phyloP scores from a whole-genome alignment of 2,329 filamentous ascomycete genomes.

The Pleoardoris graminearum region DNA sequence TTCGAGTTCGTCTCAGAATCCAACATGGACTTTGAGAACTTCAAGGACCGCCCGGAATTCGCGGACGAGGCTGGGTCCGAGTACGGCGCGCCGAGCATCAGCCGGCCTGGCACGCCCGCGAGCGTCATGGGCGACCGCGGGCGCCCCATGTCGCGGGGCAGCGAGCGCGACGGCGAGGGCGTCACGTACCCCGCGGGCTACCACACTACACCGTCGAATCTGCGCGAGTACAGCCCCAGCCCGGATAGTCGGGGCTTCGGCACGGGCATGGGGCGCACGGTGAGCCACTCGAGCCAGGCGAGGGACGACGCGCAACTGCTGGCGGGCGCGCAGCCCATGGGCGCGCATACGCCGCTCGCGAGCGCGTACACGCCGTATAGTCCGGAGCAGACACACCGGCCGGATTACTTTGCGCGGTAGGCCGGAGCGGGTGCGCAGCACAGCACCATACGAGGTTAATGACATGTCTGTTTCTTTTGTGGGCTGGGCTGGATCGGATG shows the following conservation, averaged over 20 bases:
- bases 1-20: constrained; percentile 90
- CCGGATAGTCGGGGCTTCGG: constrained; percentile 29
- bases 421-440: too few relatives aligned
- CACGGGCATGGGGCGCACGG: constrained; percentile 25
- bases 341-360: constrained; percentile 18
- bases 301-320: constrained; percentile 33
- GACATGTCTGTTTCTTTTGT: background rate
- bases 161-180: constrained; percentile 36
- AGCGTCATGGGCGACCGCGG: constrained; percentile 33
- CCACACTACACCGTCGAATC: constrained; percentile 49
- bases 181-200: constrained; percentile 53
- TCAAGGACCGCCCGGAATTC: constrained; percentile 88
- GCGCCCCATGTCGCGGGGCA: constrained; percentile 29
- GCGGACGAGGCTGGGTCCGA: constrained; percentile 73
- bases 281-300: constrained; percentile 31
- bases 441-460: too few relatives aligned
- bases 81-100: constrained; percentile 59
- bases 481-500: too few relatives aligned
- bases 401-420: constrained; percentile 30
- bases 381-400: constrained; percentile 20
- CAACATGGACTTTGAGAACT: constrained; percentile 87
- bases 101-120: constrained; percentile 65
- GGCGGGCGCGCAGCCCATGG: constrained; percentile 41
- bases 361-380: constrained; percentile 35
- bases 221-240: constrained; percentile 50